Evolutionary conservation across 352 stramenopile species (phyloP), one percentile per base, ranked within the genome.

Genomic region (Blastocystis sp.): DNA sequence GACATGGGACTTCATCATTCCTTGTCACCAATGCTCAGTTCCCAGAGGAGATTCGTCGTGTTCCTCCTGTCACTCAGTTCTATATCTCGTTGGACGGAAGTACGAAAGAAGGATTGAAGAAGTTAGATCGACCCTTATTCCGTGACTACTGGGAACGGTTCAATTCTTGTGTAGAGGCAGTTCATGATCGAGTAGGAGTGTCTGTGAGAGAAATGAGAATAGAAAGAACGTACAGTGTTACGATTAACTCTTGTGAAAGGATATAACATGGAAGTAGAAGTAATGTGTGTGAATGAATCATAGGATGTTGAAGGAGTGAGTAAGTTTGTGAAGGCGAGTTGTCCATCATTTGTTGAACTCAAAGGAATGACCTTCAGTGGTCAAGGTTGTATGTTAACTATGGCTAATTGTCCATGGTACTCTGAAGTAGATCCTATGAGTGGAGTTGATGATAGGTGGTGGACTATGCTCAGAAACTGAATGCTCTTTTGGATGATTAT

Each of bases 21-120:
- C 90, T 99, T 43, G 96, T 99, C 2, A 99, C 95, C 0, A 99
- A 99, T 88, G 95, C 95, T 29, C 95, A 99, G 90, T 98, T 98
- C 91, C 96, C 96, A 0, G 92, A 98, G 86, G 95, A 95, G 57
- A 98, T 99, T 89, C 90, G 92, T 0, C 93, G 92, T 67, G 90
- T 99, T 1, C 91, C 95, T 73, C 96, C 96, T 0, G 96, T 99
- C 74, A 98, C 96, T 24, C 96, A 99, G 89, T 89, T 99, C 39
- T 99, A 99, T 89, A 95, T 99, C n/a, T 97, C 93, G 87, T 93
- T 99, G 19, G 96, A 99, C 88, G 96, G 95, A 4, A 92, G 94
- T 4, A 99, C 93, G 3, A 96, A 97, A 88, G 95, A 98, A 56
- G 96, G 92, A 46, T 90, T 99, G 58, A 94, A 97, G 86, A 94